These are phyloP conservation scores for Amanita exitialis DNA, from an alignment of 768 basidiomycete genomes.

Conservation along the genomic window DNA sequence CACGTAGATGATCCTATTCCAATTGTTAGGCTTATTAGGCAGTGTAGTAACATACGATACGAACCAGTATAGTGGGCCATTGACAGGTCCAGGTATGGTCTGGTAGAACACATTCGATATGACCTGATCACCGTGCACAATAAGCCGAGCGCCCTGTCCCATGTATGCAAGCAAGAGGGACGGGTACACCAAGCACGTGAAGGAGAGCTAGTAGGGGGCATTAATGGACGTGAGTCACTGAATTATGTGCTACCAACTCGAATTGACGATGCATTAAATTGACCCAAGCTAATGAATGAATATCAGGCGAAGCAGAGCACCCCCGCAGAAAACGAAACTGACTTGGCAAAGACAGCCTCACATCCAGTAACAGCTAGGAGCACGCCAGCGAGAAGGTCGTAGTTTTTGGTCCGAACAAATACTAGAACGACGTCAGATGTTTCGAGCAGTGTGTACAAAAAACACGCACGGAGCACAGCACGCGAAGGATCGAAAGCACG, in stretches of 20 bases:
- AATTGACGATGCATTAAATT: slow-evolving; percentile 55
- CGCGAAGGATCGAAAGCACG: slow-evolving; percentile 60
- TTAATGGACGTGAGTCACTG: slow-evolving; percentile 10
- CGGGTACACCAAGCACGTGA: slow-evolving; percentile 44
- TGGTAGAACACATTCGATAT: slow-evolving; percentile 52
- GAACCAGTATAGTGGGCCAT: slow-evolving; percentile 51
- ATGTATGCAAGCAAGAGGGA: slow-evolving; percentile 56
- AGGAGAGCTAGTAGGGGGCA: slow-evolving; percentile 37
- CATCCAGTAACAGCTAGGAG: slow-evolving; percentile 59
- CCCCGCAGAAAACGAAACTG: slow-evolving; percentile 9
- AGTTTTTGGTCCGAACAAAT: slow-evolving; percentile 56
- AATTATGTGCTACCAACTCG: slow-evolving; percentile 22
- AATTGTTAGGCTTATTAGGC: background rate
- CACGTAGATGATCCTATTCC: slow-evolving; percentile 46
- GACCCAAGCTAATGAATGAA: slow-evolving; percentile 37
- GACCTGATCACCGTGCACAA: slow-evolving; percentile 36
- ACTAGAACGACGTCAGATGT: slow-evolving; percentile 20
- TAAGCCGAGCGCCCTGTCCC: slow-evolving; percentile 59
- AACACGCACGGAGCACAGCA: slow-evolving; percentile 45
- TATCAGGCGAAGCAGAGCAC: background rate
- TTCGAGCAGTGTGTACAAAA: background rate
- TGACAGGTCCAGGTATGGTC: slow-evolving; percentile 46
- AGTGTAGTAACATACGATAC: background rate
- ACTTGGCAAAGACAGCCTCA: slow-evolving; percentile 64
- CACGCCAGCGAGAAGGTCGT: slow-evolving; percentile 51